A percentile compares a stretch with the other conserved stretches of the same genome.
phyloP scores from a whole-genome alignment of 2,329 filamentous ascomycete species.

The Ceratocystis destructans region DNA sequence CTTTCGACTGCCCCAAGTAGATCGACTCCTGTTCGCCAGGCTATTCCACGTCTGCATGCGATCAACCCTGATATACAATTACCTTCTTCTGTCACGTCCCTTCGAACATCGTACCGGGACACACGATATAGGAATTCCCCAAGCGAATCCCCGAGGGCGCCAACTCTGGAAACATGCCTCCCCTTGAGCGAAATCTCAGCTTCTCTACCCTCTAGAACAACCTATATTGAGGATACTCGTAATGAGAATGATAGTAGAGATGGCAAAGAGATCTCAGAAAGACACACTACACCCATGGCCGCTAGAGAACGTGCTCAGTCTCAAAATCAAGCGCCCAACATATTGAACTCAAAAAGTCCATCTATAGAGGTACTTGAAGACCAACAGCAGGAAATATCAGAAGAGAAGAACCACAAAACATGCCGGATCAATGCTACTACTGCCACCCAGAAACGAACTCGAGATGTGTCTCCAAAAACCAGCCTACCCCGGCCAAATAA shows the following conservation, averaged over 20 bases:
- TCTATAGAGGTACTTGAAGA: not conserved
- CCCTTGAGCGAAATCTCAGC: not conserved
- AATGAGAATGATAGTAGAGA: not conserved
- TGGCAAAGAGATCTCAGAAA: not conserved
- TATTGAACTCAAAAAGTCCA: not conserved
- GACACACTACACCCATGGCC: too few species aligned
- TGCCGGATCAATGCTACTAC: not conserved
- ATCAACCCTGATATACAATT: constrained; percentile 2
- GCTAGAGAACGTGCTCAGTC: too few species aligned
- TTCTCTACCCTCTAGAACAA: not conserved
- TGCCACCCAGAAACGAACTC: not conserved
- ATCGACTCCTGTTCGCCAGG: not conserved
- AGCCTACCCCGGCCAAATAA: not conserved
- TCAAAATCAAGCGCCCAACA: not conserved
- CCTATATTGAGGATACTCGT: not conserved
- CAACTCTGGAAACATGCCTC: not conserved
- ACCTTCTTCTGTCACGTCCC: not conserved
- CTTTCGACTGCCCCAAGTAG: constrained; percentile 22
- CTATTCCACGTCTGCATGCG: constrained; percentile 14
- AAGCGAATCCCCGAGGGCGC: not conserved
- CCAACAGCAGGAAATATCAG: not conserved
- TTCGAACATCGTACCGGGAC: constrained; percentile 10
- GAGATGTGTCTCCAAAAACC: not conserved
- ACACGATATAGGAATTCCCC: not conserved
- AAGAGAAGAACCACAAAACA: not conserved